phyloP scores from a whole-genome alignment of 176 grass and related monocot species.

The Eleusine indica region DNA sequence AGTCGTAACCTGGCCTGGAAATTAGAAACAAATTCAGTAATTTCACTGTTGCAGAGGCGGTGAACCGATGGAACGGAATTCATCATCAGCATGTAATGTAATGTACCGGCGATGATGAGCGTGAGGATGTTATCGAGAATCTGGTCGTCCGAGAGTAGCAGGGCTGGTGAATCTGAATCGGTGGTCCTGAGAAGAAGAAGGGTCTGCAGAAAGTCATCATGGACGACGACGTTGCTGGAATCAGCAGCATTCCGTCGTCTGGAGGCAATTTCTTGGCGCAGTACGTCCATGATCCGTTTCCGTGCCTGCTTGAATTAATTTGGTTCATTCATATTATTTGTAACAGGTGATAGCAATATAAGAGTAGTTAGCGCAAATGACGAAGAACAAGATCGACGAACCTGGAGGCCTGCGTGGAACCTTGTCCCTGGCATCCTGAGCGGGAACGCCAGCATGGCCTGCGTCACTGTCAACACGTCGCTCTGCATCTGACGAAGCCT shows the following conservation, averaged over 20 bases:
- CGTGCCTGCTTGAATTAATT: slow-evolving; percentile 41
- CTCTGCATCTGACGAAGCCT: slow-evolving; percentile 39
- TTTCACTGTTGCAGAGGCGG: too few relatives aligned
- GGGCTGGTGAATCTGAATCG: background rate
- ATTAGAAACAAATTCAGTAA: too few relatives aligned
- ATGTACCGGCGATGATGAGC: slow-evolving; percentile 82
- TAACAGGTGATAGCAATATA: too few relatives aligned
- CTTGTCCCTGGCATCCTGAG: slow-evolving; percentile 67
- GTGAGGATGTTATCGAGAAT: slow-evolving; percentile 90
- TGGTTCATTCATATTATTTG: too few relatives aligned
- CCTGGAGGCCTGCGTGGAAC: slow-evolving; percentile 68
- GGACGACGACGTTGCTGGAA: background rate
- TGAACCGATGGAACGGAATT: too few relatives aligned
- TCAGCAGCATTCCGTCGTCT: background rate
- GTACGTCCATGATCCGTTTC: slow-evolving; percentile 61
- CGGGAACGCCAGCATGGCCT: slow-evolving; percentile 82
- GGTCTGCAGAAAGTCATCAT: slow-evolving; percentile 63
- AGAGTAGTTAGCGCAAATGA: too few relatives aligned
- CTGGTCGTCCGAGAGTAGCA: slow-evolving; percentile 59
- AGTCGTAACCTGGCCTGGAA: slow-evolving; percentile 83
- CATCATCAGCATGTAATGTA: too few relatives aligned
- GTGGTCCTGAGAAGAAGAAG: slow-evolving; percentile 48
- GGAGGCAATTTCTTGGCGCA: slow-evolving; percentile 53
- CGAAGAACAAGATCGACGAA: background rate
- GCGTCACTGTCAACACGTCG: slow-evolving; percentile 68